Evolutionary conservation across 129 eudicot genomes (phyloP).

Genomic region (Centaurea solstitialis): DNA sequence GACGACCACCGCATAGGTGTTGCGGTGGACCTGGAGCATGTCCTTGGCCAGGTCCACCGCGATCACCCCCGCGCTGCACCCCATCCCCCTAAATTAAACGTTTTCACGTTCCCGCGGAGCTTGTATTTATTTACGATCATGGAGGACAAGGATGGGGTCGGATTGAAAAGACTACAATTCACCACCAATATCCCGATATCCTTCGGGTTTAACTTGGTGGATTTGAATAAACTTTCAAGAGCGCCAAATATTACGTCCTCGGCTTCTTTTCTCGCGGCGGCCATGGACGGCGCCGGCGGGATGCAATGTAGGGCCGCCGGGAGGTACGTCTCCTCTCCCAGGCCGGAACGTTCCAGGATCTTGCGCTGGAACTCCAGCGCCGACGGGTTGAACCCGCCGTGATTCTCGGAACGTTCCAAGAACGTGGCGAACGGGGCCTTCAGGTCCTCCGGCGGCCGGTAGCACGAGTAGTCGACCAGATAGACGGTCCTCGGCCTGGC

Average conservation of each 20-base stretch:
- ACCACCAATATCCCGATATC: constrained; percentile 61
- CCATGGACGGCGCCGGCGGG: constrained; percentile 63
- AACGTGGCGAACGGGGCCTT: constrained; percentile 33
- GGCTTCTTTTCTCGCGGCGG: constrained; percentile 55
- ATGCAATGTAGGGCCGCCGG: constrained; percentile 52
- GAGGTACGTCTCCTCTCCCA: constrained; percentile 62
- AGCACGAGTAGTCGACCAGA: constrained; percentile 50
- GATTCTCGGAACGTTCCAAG: constrained; percentile 50
- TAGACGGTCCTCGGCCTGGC: constrained; percentile 54
- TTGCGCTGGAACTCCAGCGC: constrained; percentile 62
- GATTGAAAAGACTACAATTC: constrained; percentile 68
- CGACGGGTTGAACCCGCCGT: constrained; percentile 54
- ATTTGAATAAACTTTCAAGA: constrained; percentile 45
- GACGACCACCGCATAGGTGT: constrained; percentile 55
- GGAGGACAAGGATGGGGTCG: constrained; percentile 60
- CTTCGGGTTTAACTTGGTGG: constrained; percentile 46
- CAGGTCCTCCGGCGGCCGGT: constrained; percentile 46
- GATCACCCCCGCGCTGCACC: constrained; percentile 70
- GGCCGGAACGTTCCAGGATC: constrained; percentile 66
- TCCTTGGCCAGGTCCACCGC: constrained; percentile 64
- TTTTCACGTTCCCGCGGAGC: constrained; percentile 45
- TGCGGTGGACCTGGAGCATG: constrained; percentile 56
- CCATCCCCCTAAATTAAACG: constrained; percentile 73
- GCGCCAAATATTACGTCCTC: constrained; percentile 60
- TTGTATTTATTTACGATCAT: constrained; percentile 60